A percentile compares a stretch with the other conserved stretches of the same genome.
Evolutionary conservation across 2,329 filamentous ascomycete species (phyloP).

Genomic region (Aaosphaeria arxii): DNA sequence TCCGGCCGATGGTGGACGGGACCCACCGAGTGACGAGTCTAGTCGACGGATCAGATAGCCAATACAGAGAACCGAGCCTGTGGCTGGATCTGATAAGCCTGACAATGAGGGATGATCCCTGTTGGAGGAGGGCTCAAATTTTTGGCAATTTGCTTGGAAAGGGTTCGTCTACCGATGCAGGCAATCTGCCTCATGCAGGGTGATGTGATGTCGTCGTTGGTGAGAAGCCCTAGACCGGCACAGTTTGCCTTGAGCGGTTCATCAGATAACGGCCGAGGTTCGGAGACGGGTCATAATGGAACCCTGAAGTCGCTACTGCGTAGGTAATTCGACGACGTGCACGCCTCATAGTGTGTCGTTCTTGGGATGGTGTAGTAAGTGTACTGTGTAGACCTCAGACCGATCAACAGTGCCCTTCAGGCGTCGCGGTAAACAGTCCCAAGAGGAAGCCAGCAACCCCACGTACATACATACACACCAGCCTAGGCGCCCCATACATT

Average conservation of each 20-base stretch:
- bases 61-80: slow-evolving; percentile 9
- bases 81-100: slow-evolving; percentile 34
- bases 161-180: not conserved
- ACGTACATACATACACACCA: no score
- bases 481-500: no score
- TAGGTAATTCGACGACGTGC: no score
- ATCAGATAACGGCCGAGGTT: slow-evolving; percentile 7
- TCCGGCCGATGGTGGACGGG: no score
- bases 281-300: not conserved
- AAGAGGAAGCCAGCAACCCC: no score
- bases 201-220: slow-evolving; percentile 1
- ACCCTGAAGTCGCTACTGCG: no score
- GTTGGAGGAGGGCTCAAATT: not conserved
- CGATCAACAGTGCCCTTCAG: no score
- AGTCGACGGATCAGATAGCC: slow-evolving; percentile 31
- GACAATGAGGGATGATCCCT: slow-evolving; percentile 1
- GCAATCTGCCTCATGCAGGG: slow-evolving; percentile 1
- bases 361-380: no score
- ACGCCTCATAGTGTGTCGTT: no score
- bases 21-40: not conserved
- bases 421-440: no score
- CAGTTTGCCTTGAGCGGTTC: not conserved
- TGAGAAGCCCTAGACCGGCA: not conserved
- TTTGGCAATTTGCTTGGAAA: slow-evolving; percentile 1
- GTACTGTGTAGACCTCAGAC: no score